A percentile compares a stretch with the other conserved stretches of the same genome.
phyloP scores from a whole-genome alignment of 495 filamentous ascomycete genomes.

The Aspergillus biplanus region DNA sequence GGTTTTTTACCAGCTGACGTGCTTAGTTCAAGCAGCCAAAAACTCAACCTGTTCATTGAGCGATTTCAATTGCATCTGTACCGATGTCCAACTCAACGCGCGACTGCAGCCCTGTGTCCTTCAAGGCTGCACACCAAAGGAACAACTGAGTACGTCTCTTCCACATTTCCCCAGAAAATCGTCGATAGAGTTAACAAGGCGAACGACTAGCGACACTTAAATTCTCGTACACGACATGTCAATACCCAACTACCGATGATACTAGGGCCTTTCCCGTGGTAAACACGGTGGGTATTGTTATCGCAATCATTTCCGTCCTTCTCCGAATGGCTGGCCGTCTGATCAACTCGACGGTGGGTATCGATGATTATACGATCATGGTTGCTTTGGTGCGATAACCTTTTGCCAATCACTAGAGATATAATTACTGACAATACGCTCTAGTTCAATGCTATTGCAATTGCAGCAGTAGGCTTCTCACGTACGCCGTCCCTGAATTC shows the following conservation, averaged over 20 bases:
- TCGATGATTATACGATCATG: constrained; percentile 18
- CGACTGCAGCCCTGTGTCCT: constrained; percentile 20
- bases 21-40: neutral
- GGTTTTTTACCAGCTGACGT: constrained; percentile 2
- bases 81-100: constrained; percentile 21
- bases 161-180: neutral
- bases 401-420: neutral
- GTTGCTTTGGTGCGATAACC: constrained; percentile 1
- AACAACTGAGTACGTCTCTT: constrained; percentile 22
- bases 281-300: constrained; percentile 10
- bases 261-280: neutral
- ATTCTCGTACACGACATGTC: constrained; percentile 6
- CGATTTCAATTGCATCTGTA: constrained; percentile 26
- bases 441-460: constrained; percentile 3
- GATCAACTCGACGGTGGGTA: constrained; percentile 13
- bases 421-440: neutral
- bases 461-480: constrained; percentile 7
- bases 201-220: constrained; percentile 13
- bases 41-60: constrained; percentile 16
- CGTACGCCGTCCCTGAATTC: neutral
- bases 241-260: constrained; percentile 8
- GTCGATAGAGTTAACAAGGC: neutral
- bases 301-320: constrained; percentile 6
- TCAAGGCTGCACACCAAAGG: constrained; percentile 22
- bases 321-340: constrained; percentile 8